These are phyloP conservation scores for Actinomortierella ambigua DNA, from an alignment of 371 early-diverging fungal species.

Conservation along the genomic window DNA sequence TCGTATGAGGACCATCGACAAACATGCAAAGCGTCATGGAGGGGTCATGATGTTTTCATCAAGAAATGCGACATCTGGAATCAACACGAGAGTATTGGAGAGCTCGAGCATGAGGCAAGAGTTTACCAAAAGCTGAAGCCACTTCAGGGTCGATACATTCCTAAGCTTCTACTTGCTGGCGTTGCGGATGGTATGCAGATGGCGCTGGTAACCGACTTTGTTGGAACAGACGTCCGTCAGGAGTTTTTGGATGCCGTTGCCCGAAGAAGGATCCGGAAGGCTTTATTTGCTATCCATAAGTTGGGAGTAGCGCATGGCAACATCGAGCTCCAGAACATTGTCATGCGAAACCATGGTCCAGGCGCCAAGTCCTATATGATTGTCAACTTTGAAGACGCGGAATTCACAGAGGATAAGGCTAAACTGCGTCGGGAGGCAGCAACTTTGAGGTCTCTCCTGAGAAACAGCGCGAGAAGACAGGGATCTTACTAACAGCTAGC, in stretches of 20 bases:
- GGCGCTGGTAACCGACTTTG: constrained; percentile 13
- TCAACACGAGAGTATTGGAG: neutral
- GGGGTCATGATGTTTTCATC: constrained; percentile 11
- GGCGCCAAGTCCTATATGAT: constrained; percentile 10
- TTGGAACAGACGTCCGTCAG: constrained; percentile 8
- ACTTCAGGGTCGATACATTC: constrained; percentile 25
- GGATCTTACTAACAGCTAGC: too few species aligned
- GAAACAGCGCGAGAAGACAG: too few species aligned
- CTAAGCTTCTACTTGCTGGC: constrained; percentile 13
- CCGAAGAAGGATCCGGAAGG: constrained; percentile 15
- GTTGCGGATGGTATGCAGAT: constrained; percentile 15
- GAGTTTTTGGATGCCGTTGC: constrained; percentile 1
- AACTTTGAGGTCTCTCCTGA: neutral
- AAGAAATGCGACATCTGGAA: constrained; percentile 31
- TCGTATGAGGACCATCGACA: constrained; percentile 4
- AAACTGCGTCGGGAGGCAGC: constrained; percentile 1
- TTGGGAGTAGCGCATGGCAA: constrained; percentile 23
- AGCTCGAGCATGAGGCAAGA: constrained; percentile 20
- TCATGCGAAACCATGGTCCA: constrained; percentile 3
- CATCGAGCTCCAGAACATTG: constrained; percentile 16
- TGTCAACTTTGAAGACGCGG: constrained; percentile 20
- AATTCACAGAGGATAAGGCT: constrained; percentile 3
- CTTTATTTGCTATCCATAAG: constrained; percentile 21
- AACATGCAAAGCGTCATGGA: constrained; percentile 13
- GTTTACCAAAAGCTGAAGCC: constrained; percentile 12